Conservation (phyloP, 2,329 filamentous ascomycete genomes). For the Pochonia chlamydosporia region DNA sequence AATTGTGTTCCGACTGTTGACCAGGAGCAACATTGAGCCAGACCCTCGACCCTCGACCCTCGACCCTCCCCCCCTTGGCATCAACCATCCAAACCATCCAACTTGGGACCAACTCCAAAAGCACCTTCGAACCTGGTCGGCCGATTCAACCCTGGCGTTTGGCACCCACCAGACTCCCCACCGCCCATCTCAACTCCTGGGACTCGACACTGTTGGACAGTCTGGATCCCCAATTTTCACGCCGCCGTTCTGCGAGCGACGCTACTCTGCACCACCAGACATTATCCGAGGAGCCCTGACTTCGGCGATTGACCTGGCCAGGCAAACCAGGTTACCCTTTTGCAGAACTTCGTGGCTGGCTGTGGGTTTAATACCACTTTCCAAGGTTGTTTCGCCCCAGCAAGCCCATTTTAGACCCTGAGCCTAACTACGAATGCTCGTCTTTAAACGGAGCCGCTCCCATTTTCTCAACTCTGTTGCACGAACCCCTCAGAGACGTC, state of each 20-base stretch:
- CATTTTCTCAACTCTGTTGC: background rate
- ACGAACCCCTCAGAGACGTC: background rate
- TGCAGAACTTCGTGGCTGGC: too few relatives aligned
- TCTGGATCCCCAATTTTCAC: background rate
- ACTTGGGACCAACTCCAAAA: background rate
- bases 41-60: too few relatives aligned
- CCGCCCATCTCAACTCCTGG: background rate
- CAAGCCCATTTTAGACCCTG: slow-evolving; percentile 3
- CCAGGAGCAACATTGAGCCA: too few relatives aligned
- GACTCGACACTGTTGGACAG: background rate
- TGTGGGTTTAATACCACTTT: too few relatives aligned
- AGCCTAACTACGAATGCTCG: background rate
- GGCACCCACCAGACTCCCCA: background rate
- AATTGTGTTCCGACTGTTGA: too few relatives aligned
- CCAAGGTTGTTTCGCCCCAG: background rate
- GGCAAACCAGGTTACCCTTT: too few relatives aligned
- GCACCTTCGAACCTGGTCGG: too few relatives aligned
- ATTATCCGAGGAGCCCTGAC: too few relatives aligned
- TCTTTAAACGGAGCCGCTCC: background rate
- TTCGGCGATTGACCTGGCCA: too few relatives aligned
- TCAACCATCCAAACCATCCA: too few relatives aligned
- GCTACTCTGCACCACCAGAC: background rate
- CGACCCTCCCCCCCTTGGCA: too few relatives aligned
- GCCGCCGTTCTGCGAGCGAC: background rate
- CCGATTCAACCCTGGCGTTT: background rate